These are phyloP conservation scores for Pugionium dolabratum DNA, from an alignment of 345 rosid genomes.

Conservation along the genomic window DNA sequence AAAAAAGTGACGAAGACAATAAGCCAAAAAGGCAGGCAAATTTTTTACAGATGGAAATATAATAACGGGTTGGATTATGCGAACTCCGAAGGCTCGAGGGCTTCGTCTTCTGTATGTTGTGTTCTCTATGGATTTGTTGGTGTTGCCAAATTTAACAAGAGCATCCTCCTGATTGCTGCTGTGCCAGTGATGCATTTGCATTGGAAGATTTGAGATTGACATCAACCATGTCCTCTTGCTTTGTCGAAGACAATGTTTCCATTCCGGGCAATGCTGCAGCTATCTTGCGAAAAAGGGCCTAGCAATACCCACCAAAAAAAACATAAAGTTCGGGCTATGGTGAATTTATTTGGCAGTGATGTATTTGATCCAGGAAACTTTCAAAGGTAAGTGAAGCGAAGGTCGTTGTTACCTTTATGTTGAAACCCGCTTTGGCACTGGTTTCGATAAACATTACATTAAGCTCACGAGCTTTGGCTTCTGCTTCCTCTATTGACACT, in stretches of 20 bases:
- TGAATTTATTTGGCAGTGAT: neutral
- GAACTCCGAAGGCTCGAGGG: neutral
- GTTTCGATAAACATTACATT: constrained; percentile 89
- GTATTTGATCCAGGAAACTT: neutral
- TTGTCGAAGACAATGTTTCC: constrained; percentile 88
- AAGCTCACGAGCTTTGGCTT: constrained; percentile 78
- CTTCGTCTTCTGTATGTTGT: neutral
- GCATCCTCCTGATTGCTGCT: constrained; percentile 79
- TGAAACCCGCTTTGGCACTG: constrained; percentile 95
- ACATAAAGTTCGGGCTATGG: neutral
- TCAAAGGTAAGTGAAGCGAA: neutral
- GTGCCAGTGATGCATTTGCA: constrained; percentile 59
- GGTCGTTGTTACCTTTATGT: constrained; percentile 64
- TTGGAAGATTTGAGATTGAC: constrained; percentile 85
- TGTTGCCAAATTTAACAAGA: constrained; percentile 51
- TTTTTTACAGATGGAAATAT: constrained; percentile 31
- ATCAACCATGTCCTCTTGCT: constrained; percentile 93
- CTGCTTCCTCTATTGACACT: constrained; percentile 93
- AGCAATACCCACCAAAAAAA: neutral
- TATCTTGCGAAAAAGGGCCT: constrained; percentile 87
- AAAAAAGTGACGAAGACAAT: constrained; percentile 15
- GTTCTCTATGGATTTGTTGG: constrained; percentile 23
- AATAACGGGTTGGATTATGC: constrained; percentile 11
- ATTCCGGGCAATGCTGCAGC: constrained; percentile 94
- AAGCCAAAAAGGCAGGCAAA: constrained; percentile 33